Evolutionary conservation across 805 yeast genomes (phyloP).

Genomic region (Cyberlindnera lachancei): DNA sequence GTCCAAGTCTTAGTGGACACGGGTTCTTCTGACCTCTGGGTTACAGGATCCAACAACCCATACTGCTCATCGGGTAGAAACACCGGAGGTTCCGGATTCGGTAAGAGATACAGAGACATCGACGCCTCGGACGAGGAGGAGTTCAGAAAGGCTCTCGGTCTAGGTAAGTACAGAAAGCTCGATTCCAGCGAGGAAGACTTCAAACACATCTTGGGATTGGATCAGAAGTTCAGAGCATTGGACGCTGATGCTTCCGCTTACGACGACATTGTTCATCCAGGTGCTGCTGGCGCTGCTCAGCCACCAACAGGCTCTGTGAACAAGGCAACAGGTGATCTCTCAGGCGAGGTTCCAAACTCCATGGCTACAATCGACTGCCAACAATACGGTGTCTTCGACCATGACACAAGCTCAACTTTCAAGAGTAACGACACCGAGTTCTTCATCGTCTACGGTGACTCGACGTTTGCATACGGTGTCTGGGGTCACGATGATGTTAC

Average conservation of each 20-base stretch:
- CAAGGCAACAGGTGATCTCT: background rate
- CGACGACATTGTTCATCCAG: no score
- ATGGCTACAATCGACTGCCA: constrained; percentile 30
- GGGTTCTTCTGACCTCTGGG: constrained; percentile 73
- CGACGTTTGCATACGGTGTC: constrained; percentile 27
- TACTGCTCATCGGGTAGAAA: constrained; percentile 27
- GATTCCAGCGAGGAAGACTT: constrained; percentile 1
- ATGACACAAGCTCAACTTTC: constrained; percentile 27
- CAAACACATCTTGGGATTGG: no score
- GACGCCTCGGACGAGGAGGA: constrained; percentile 7
- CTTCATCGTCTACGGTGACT: constrained; percentile 43
- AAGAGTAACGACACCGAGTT: constrained; percentile 28
- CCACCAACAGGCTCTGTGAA: no score
- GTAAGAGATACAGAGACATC: constrained; percentile 9
- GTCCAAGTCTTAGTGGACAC: constrained; percentile 60
- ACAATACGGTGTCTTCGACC: constrained; percentile 32
- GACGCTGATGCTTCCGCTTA: background rate
- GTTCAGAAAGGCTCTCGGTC: background rate
- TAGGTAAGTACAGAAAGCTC: constrained; percentile 2
- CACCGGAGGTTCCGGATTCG: constrained; percentile 1
- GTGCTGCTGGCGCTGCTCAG: no score
- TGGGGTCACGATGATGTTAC: constrained; percentile 47
- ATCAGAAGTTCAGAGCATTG: no score
- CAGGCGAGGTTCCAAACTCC: background rate
- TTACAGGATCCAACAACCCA: constrained; percentile 41